Evolutionary conservation across 2,329 filamentous ascomycete species (phyloP).

Genomic region (Fusarium buxicola): DNA sequence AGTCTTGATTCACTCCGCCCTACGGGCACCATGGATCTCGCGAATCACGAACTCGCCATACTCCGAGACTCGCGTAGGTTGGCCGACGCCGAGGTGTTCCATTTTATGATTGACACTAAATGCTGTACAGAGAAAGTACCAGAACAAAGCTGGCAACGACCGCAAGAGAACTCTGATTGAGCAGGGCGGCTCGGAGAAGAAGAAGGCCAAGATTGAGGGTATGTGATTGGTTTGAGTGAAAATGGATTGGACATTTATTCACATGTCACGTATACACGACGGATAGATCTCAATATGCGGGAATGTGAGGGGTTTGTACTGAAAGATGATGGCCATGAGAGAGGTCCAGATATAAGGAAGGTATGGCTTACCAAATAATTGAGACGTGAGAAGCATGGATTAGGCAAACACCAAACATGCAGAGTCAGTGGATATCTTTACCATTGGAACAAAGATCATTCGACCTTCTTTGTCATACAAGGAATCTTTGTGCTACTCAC

Average conservation of each 20-base stretch:
- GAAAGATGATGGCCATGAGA: background rate
- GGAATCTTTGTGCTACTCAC: background rate
- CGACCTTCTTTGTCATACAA: too few species aligned
- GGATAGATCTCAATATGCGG: background rate
- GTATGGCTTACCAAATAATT: background rate
- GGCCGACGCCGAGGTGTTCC: accelerated
- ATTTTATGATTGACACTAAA: background rate
- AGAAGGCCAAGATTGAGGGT: conserved; percentile 9
- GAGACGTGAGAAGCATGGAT: background rate
- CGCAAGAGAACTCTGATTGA: conserved; percentile 35
- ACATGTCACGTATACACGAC: conserved; percentile 4
- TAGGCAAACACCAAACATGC: background rate
- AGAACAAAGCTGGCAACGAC: conserved; percentile 42
- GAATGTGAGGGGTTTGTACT: background rate
- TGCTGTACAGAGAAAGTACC: conserved; percentile 32
- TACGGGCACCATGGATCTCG: conserved; percentile 37
- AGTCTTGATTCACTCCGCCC: conserved; percentile 41
- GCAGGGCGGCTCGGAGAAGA: conserved; percentile 19
- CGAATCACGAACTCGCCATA: conserved; percentile 38
- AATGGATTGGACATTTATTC: background rate
- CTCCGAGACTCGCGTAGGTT: conserved; percentile 37
- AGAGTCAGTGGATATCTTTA: background rate
- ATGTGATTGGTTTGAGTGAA: background rate
- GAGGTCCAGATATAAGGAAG: background rate
- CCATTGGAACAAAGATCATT: too few species aligned